phyloP scores from a whole-genome alignment of 192 early-diverging fungal genomes.

The Chytriomyces sp. region DNA sequence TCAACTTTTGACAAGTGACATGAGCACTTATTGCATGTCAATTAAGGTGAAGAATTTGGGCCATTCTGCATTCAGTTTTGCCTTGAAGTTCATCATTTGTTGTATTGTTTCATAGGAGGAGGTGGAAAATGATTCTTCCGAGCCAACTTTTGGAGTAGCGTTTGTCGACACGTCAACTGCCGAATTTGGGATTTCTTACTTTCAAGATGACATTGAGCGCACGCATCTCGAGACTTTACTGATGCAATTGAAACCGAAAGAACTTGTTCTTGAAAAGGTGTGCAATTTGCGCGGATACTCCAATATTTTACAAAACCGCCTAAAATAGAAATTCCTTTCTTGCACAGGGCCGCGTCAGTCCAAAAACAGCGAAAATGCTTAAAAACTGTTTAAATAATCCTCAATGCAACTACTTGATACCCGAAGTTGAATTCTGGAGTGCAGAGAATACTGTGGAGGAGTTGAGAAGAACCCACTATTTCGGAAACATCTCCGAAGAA shows the following conservation, averaged over 20 bases:
- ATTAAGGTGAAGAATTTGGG: constrained; percentile 71
- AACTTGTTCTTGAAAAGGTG: constrained; percentile 86
- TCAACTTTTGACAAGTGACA: constrained; percentile 82
- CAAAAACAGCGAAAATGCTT: constrained; percentile 59
- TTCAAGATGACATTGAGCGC: constrained; percentile 84
- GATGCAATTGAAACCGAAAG: constrained; percentile 88
- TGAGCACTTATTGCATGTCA: constrained; percentile 94
- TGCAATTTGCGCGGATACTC: neutral
- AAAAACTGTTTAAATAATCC: constrained; percentile 66
- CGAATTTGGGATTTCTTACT: constrained; percentile 81
- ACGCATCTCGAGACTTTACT: constrained; percentile 93
- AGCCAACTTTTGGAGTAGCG: constrained; percentile 77
- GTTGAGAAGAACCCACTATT: constrained; percentile 64
- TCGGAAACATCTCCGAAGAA: constrained; percentile 38
- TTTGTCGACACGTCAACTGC: constrained; percentile 98
- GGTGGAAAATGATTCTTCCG: constrained; percentile 34
- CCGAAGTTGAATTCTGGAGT: constrained; percentile 77
- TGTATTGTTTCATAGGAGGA: neutral
- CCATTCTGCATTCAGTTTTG: neutral
- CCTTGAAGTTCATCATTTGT: neutral
- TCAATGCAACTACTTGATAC: constrained; percentile 68
- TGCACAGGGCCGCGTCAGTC: constrained; percentile 54
- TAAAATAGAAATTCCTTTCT: neutral
- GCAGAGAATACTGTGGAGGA: constrained; percentile 62
- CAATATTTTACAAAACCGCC: constrained; percentile 2